Percentiles rank a stretch among this genome's conserved stretches.
phyloP scores from a whole-genome alignment of 2,329 filamentous ascomycete species.

The Xylariales sp. region DNA sequence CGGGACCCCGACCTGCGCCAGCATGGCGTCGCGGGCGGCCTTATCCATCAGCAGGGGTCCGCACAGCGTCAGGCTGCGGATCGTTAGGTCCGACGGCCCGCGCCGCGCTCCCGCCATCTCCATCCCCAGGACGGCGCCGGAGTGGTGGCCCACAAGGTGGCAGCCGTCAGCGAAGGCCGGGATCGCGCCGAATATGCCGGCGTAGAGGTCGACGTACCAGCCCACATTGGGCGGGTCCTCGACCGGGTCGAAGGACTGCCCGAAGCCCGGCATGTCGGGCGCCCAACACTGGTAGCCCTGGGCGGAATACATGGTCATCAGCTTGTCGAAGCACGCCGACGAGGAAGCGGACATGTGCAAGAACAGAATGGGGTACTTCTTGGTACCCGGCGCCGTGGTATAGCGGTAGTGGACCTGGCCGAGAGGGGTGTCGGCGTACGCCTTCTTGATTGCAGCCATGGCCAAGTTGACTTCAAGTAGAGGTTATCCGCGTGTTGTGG shows the following conservation, averaged over 20 bases:
- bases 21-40: background rate
- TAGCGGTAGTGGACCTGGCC: conserved; percentile 13
- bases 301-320: conserved; percentile 8
- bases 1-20: background rate
- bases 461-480: too few species aligned
- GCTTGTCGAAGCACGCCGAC: conserved; percentile 4
- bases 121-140: conserved; percentile 10
- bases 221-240: conserved; percentile 9
- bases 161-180: conserved; percentile 3
- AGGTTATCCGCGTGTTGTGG: too few species aligned
- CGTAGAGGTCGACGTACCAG: conserved; percentile 10
- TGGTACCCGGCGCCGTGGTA: background rate
- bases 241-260: conserved; percentile 11
- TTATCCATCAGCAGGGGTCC: conserved; percentile 5
- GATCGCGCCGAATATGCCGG: conserved; percentile 1
- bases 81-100: too few species aligned
- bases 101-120: conserved; percentile 9
- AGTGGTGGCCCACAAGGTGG: conserved; percentile 13
- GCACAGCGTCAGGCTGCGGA: conserved; percentile 2
- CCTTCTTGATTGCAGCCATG: conserved; percentile 2
- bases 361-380: conserved; percentile 6
- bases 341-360: conserved; percentile 14
- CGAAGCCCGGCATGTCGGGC: conserved; percentile 16
- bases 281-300: conserved; percentile 12
- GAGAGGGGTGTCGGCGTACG: conserved; percentile 10